A percentile compares a stretch with the other conserved stretches of the same genome.
Conservation (phyloP, 2,329 filamentous ascomycete species). For the Neonectria coccinea region DNA sequence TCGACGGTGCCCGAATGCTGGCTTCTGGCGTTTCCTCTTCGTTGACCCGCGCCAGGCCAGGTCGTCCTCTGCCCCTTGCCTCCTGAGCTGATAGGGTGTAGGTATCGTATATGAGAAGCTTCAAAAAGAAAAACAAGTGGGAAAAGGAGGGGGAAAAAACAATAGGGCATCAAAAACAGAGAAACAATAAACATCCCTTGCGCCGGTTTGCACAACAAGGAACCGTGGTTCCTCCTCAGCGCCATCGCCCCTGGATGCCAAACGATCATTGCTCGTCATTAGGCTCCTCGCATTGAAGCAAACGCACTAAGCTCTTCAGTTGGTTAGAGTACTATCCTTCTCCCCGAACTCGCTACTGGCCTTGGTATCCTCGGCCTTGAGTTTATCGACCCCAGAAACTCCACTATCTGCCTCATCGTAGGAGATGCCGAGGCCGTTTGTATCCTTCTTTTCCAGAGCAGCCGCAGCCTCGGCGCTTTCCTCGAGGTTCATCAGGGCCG, state of each 20-base stretch:
- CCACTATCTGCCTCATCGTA: constrained; percentile 58
- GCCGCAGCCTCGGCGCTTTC: constrained; percentile 50
- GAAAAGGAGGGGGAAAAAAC: background rate
- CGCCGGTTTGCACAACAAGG: constrained; percentile 17
- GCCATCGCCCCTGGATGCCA: constrained; percentile 7
- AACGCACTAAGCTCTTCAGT: constrained; percentile 44
- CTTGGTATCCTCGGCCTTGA: constrained; percentile 51
- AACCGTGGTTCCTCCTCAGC: constrained; percentile 8
- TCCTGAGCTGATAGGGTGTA: constrained; percentile 21
- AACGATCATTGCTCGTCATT: constrained; percentile 12
- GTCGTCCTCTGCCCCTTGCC: constrained; percentile 16
- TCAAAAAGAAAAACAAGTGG: constrained; percentile 5
- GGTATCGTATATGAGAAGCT: constrained; percentile 30
- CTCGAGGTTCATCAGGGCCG: constrained; percentile 82
- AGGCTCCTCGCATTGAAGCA: constrained; percentile 19
- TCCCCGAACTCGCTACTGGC: constrained; percentile 45
- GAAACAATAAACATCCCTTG: constrained; percentile 7
- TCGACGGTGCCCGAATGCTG: constrained; percentile 11
- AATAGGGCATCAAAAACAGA: constrained; percentile 10
- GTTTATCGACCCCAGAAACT: constrained; percentile 57
- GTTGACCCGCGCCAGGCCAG: constrained; percentile 8
- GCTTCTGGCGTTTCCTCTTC: background rate
- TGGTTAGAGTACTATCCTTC: constrained; percentile 42
- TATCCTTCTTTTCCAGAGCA: constrained; percentile 38
- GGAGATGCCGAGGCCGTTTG: constrained; percentile 56